Evolutionary conservation across 805 yeast genomes (phyloP), one percentile per base, ranked within the genome.

Genomic region (Lipomyces mesembrius): DNA sequence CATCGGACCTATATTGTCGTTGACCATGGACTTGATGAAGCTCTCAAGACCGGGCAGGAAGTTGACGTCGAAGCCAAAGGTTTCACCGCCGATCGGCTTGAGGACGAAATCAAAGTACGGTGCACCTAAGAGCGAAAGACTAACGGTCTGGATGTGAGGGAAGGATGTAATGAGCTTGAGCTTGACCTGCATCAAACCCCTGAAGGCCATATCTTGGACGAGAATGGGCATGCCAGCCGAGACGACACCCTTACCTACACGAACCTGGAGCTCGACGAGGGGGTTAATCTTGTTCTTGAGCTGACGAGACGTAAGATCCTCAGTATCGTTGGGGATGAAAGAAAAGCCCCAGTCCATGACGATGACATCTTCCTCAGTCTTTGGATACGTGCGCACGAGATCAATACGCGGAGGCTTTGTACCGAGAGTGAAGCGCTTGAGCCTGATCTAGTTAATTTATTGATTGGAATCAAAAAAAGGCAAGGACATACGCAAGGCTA

Each of bases 291-390:
- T 87, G 77, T 88, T 91, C 76, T 88, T 91, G 78, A 89, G 77
- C 78, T 95, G 98, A 74, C 94, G 91, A 34, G 88, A 87, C 63
- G 92, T 91, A 73, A 92, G 81, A 77, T 95, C 99, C 54, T 89
- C 89, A 60, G 86, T 78, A 52, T 92, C 90, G 78, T 91, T 92
- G n/a, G 99, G 99, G 34, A 91, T 89, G 81, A 93, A 91, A 0
- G 97, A 90, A 56, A 90, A 85, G 54, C 88, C 89, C 98, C 98
- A 94, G 79, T 95, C 99, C 97, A 95, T 95, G 62, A 96, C 97
- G 11, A 94, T 96, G 61, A 95, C 89, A 75, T 94, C 97, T 69
- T 89, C 90, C 37, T 87, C 88, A n/a, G 98, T 94, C 70, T 94
- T 91, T 59, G 88, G 90, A 75, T 92, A 85, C 1, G 98, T 91